These are phyloP conservation scores for Colletotrichum sp. DNA, from an alignment of 2,329 filamentous ascomycete species.

Conservation along the genomic window DNA sequence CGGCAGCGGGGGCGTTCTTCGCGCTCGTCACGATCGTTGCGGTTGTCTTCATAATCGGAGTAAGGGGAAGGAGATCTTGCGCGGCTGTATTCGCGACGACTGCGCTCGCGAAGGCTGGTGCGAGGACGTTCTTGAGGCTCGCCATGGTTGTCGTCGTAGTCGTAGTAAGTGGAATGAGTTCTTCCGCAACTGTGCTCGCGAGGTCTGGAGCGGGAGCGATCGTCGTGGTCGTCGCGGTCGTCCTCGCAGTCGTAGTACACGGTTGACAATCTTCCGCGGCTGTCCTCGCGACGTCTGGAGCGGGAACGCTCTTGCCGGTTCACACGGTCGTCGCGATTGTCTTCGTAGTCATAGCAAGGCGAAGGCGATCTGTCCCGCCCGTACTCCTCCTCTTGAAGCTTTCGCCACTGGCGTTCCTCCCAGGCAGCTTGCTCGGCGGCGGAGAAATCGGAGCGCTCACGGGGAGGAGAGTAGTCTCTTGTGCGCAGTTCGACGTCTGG, in stretches of 20 bases:
- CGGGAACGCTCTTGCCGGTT: fast-evolving
- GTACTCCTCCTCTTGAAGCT: not conserved
- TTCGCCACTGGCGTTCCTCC: not conserved
- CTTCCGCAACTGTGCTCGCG: not conserved
- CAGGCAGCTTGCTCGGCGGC: not conserved
- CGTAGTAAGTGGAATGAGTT: not conserved
- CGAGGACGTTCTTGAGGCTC: fast-evolving
- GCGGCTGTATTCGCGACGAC: not conserved
- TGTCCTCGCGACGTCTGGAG: not conserved
- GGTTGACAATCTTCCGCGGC: not conserved
- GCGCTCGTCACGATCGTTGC: not conserved
- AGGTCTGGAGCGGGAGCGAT: not conserved
- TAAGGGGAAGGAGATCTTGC: not conserved
- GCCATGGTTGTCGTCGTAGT: fast-evolving
- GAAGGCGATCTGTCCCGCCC: not conserved
- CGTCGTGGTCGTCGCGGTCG: fast-evolving
- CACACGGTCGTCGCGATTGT: fast-evolving
- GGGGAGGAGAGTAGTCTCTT: not conserved
- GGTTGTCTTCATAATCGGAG: not conserved
- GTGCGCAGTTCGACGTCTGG: not conserved
- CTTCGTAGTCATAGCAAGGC: not conserved
- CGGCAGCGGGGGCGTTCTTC: not conserved
- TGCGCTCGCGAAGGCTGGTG: not conserved
- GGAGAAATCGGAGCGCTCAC: not conserved
- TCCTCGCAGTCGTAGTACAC: not conserved